Base-by-base conservation (phyloP, 2,329 filamentous ascomycete genomes). In the Diaporthe vexans region DNA sequence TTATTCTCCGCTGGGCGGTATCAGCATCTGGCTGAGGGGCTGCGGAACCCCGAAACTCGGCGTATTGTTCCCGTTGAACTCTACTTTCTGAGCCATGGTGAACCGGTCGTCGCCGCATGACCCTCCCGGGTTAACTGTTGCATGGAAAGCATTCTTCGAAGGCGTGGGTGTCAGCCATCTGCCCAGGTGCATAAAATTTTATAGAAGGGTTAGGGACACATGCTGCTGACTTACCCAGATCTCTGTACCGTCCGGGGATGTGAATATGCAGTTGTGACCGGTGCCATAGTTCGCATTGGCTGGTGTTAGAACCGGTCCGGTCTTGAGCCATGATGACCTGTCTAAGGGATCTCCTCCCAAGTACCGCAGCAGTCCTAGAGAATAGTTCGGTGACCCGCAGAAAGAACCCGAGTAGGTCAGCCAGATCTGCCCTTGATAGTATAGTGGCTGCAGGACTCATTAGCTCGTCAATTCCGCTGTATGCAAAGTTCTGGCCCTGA, bases 271-370 rank as follows among this genome's bases (percentile, higher is more conserved):
- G 35, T 76, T 76, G 35, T 77, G 76, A 11, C 72, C 76, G 7
- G 76, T 77, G 2, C 76, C 74, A n/a, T 73, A 77, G 29, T 74
- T 74, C 0, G 74, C 76, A 37, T 77, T 77, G 8, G 74, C 76
- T 48, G 75, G 76, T 21, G 69, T 68, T 29, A 77, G 70, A 11
- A 77, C 74, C 2, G 76, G 76, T 21, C 74, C 74, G 11, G 70
- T 52, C 56, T 77, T 76, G 51, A 57, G 59, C 75, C 76, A 77
- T 6, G 76, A 76, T 2, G 72, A 57, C 48, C 24, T 72, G 1
- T 57, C n/a, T 4, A 67, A 3, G 7, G 71, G 71, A 19, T 72
- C 58, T 26, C 76, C 76, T 33, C 76, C 75, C 37, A 65, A 63
- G 43, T 73, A 77, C 6, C 73, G 70, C 35, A 77, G 40, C 11